Percentiles rank a stretch among this genome's conserved stretches.
phyloP scores from a whole-genome alignment of 2,329 filamentous ascomycete species.

The Amauroascus niger region DNA sequence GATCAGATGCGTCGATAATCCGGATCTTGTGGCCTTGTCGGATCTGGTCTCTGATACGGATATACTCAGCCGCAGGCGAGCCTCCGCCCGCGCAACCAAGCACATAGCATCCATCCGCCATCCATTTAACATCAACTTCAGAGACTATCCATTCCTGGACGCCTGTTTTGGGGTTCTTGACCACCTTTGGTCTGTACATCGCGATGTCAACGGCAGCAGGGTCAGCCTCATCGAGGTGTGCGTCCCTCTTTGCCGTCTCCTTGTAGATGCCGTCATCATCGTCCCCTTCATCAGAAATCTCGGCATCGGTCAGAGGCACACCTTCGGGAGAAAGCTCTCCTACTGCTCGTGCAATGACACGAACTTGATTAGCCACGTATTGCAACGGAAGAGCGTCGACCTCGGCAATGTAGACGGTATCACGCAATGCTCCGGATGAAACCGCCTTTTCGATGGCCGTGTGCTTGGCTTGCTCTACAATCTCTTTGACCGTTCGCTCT shows the following conservation, averaged over 20 bases:
- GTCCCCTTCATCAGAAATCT: conserved; percentile 22
- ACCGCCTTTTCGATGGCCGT: conserved; percentile 39
- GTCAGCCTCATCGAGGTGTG: conserved; percentile 10
- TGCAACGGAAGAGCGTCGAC: conserved; percentile 48
- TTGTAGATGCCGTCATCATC: conserved; percentile 18
- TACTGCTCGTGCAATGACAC: conserved; percentile 47
- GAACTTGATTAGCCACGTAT: conserved; percentile 44
- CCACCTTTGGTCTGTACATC: conserved; percentile 35
- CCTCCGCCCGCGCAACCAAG: conserved; percentile 43
- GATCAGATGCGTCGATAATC: conserved; percentile 35
- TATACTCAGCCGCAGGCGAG: conserved; percentile 37
- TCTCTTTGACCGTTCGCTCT: conserved; percentile 16
- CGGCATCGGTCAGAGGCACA: conserved; percentile 15
- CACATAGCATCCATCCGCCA: conserved; percentile 41
- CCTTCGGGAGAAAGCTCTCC: conserved; percentile 45
- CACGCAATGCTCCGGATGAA: conserved; percentile 38
- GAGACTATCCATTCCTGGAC: conserved; percentile 35
- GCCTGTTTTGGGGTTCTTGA: conserved; percentile 22
- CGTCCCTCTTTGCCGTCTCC: conserved; percentile 17
- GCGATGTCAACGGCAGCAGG: conserved; percentile 22
- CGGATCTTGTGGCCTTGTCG: conserved; percentile 33
- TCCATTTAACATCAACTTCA: conserved; percentile 38
- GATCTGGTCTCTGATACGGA: conserved; percentile 36
- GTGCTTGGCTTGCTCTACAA: conserved; percentile 17
- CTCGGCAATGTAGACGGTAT: conserved; percentile 43